Conservation (phyloP, 306 rosid genomes). For the Quillaja saponaria region DNA sequence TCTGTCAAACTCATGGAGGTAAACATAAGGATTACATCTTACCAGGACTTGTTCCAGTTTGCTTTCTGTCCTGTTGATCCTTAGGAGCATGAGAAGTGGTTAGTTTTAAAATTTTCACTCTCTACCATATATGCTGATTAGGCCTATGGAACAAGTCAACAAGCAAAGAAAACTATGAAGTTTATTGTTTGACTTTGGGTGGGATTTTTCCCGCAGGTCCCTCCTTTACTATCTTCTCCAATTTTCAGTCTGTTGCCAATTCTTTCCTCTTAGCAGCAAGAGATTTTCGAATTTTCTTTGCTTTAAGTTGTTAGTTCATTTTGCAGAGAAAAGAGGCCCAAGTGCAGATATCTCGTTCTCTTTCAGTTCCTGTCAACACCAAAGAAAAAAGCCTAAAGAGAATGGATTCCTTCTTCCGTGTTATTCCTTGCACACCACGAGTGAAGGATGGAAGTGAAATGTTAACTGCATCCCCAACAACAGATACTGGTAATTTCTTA, state of each 20-base stretch:
- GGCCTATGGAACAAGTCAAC: background rate
- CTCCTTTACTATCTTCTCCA: background rate
- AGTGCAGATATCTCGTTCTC: constrained; percentile 72
- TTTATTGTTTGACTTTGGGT: constrained; percentile 5
- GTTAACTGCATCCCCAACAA: constrained; percentile 42
- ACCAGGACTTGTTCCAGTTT: constrained; percentile 17
- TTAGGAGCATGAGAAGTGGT: background rate
- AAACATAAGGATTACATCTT: constrained; percentile 21
- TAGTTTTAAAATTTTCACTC: background rate
- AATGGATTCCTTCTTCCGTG: constrained; percentile 78
- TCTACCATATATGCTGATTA: constrained; percentile 11
- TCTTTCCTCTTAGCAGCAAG: constrained; percentile 1
- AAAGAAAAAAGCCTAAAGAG: constrained; percentile 57
- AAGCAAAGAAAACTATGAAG: background rate
- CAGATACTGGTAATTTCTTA: constrained; percentile 57
- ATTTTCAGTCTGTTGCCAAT: constrained; percentile 9
- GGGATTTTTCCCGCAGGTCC: constrained; percentile 13
- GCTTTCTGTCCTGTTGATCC: constrained; percentile 12
- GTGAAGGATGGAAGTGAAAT: constrained; percentile 47
- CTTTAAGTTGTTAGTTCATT: constrained; percentile 17
- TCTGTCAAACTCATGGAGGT: constrained; percentile 3
- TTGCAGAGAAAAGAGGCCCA: constrained; percentile 60
- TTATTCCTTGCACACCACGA: constrained; percentile 83
- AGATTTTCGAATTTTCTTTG: constrained; percentile 10
- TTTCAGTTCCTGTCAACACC: constrained; percentile 70